phyloP scores from a whole-genome alignment of 768 basidiomycete genomes.

The Mycena haematopus region DNA sequence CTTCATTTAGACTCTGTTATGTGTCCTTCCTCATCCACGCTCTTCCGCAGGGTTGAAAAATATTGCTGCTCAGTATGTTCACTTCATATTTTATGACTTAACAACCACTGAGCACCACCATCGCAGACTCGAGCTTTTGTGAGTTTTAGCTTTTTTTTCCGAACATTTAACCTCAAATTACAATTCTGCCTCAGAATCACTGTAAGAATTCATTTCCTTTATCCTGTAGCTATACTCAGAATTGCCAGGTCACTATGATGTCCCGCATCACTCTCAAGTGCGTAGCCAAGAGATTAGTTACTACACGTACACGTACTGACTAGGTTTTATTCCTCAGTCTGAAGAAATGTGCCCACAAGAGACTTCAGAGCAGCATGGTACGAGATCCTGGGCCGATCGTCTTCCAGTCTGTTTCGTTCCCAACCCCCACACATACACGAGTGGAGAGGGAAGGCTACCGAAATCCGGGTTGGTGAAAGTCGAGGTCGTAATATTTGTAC shows the following conservation, averaged over 20 bases:
- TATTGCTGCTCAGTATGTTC: slow-evolving; percentile 53
- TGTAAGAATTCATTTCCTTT: slow-evolving; percentile 24
- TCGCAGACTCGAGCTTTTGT: slow-evolving; percentile 48
- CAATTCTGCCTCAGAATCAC: slow-evolving; percentile 28
- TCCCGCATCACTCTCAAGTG: slow-evolving; percentile 66
- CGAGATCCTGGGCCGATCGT: slow-evolving; percentile 19
- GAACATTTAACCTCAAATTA: background rate
- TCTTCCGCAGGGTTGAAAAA: slow-evolving; percentile 45
- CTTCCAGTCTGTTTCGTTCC: slow-evolving; percentile 2
- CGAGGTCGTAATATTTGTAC: background rate
- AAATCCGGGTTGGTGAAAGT: background rate
- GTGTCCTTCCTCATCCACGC: background rate
- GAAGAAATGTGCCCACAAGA: slow-evolving; percentile 46
- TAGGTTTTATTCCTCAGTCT: slow-evolving; percentile 33
- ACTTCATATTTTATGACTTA: background rate
- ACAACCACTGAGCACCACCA: background rate
- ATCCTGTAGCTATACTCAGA: slow-evolving; percentile 24
- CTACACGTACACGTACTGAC: background rate
- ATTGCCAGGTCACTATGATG: slow-evolving; percentile 61
- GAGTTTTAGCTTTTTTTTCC: slow-evolving; percentile 29
- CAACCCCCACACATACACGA: background rate
- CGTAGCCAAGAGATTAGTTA: background rate
- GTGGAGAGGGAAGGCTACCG: background rate
- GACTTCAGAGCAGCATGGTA: slow-evolving; percentile 18
- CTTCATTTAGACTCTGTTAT: too few species aligned